Percentiles rank a stretch among this genome's conserved stretches.
Evolutionary conservation across 805 yeast species (phyloP).

Genomic region (Pichia exigua): DNA sequence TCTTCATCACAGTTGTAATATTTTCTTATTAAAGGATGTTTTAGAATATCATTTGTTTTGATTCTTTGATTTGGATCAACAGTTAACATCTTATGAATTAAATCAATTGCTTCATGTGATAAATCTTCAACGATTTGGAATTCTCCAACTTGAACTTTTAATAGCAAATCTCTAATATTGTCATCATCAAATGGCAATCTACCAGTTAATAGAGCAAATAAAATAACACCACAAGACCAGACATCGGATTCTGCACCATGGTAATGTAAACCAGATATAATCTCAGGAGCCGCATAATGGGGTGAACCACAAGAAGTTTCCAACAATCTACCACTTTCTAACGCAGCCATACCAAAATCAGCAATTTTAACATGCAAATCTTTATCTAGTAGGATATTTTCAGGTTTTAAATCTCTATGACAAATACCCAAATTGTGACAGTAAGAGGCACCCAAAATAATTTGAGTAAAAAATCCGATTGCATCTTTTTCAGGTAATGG

Average conservation of each 20-base stretch:
- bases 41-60: slow-evolving; percentile 63
- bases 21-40: slow-evolving; percentile 75
- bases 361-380: slow-evolving; percentile 90
- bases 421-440: slow-evolving; percentile 64
- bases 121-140: slow-evolving; percentile 76
- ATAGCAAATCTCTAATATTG: slow-evolving; percentile 74
- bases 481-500: slow-evolving; percentile 87
- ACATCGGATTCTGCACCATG: slow-evolving; percentile 97
- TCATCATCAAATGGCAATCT: slow-evolving; percentile 97
- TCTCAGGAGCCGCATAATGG: slow-evolving; percentile 97
- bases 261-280: slow-evolving; percentile 88
- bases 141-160: slow-evolving; percentile 87
- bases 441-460: slow-evolving; percentile 55
- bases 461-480: slow-evolving; percentile 72
- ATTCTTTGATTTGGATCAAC: slow-evolving; percentile 80
- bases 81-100: slow-evolving; percentile 70
- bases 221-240: slow-evolving; percentile 96
- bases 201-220: slow-evolving; percentile 90
- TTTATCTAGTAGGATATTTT: slow-evolving; percentile 69
- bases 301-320: slow-evolving; percentile 98
- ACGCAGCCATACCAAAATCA: slow-evolving; percentile 98
- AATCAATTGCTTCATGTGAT: slow-evolving; percentile 79
- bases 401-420: slow-evolving; percentile 77
- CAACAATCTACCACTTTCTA: slow-evolving; percentile 68
- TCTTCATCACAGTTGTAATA: slow-evolving; percentile 45